phyloP scores from a whole-genome alignment of 805 yeast species.

The Blastobotrys parvus region DNA sequence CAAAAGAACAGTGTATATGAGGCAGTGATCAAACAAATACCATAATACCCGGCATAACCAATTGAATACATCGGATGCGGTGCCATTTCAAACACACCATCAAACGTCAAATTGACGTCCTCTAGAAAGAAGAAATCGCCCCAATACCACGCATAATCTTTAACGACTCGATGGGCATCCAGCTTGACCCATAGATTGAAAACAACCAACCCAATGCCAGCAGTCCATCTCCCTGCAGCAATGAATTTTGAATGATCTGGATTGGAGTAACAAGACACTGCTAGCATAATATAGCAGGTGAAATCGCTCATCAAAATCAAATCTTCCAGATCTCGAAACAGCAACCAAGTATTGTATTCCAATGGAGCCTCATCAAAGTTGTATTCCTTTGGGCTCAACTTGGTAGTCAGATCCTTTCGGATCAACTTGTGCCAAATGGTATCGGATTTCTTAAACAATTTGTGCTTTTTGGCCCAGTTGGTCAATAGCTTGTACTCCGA shows the following conservation, averaged over 20 bases:
- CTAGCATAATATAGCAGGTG: conserved; percentile 61
- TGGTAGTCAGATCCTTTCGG: conserved; percentile 38
- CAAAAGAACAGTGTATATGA: conserved; percentile 62
- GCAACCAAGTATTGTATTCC: conserved; percentile 76
- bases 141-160: conserved; percentile 94
- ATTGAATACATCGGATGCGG: conserved; percentile 93
- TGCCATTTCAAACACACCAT: conserved; percentile 82
- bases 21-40: conserved; percentile 68
- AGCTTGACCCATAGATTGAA: conserved; percentile 80
- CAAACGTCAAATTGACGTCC: conserved; percentile 63
- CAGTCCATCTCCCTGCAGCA: conserved; percentile 41
- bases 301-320: conserved; percentile 80
- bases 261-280: conserved; percentile 34
- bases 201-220: conserved; percentile 54
- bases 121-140: conserved; percentile 85
- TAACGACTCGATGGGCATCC: conserved; percentile 81
- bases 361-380: conserved; percentile 42
- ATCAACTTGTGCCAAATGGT: conserved; percentile 33
- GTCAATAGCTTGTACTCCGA: conserved; percentile 50
- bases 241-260: conserved; percentile 38
- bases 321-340: conserved; percentile 73
- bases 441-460: conserved; percentile 35
- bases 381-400: conserved; percentile 33
- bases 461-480: conserved; percentile 37
- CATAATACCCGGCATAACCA: conserved; percentile 83